These are phyloP conservation scores for Cystobasidiopsis lactophilus DNA, from an alignment of 768 basidiomycete genomes.

Conservation along the genomic window DNA sequence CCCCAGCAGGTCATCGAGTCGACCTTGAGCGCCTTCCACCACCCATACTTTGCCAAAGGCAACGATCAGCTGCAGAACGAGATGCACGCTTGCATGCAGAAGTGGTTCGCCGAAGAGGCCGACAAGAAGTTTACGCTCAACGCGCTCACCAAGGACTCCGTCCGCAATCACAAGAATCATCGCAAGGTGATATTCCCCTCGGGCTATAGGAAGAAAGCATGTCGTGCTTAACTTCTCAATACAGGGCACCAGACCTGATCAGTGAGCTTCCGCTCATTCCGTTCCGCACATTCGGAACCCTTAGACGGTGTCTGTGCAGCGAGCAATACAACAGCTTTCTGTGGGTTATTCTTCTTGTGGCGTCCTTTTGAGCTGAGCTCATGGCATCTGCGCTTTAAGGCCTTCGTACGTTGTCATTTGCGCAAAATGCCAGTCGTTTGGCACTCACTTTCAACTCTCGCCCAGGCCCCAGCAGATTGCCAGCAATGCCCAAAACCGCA, in stretches of 20 bases:
- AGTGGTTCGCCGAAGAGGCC: slow-evolving; percentile 33
- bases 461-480: background rate
- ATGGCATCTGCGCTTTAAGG: too few relatives aligned
- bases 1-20: slow-evolving; percentile 30
- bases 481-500: background rate
- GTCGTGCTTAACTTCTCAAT: too few relatives aligned
- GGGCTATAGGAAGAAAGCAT: too few relatives aligned
- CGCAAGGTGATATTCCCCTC: too few relatives aligned
- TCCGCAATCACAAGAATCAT: slow-evolving; percentile 50
- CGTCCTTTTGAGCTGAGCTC: too few relatives aligned
- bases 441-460: too few relatives aligned
- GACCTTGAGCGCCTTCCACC: slow-evolving; percentile 49
- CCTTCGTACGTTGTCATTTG: too few relatives aligned
- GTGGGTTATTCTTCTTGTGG: too few relatives aligned
- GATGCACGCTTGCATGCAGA: slow-evolving; percentile 43
- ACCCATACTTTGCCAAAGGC: slow-evolving; percentile 54
- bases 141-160: slow-evolving; percentile 40
- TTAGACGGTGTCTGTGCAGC: background rate
- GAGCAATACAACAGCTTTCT: background rate
- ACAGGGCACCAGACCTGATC: background rate
- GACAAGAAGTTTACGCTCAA: slow-evolving; percentile 32
- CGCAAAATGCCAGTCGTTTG: too few relatives aligned
- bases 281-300: background rate
- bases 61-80: slow-evolving; percentile 46
- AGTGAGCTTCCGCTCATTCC: background rate